These are phyloP conservation scores for Globisporangium ultimum DNA, from an alignment of 352 stramenopile species.

Conservation along the genomic window DNA sequence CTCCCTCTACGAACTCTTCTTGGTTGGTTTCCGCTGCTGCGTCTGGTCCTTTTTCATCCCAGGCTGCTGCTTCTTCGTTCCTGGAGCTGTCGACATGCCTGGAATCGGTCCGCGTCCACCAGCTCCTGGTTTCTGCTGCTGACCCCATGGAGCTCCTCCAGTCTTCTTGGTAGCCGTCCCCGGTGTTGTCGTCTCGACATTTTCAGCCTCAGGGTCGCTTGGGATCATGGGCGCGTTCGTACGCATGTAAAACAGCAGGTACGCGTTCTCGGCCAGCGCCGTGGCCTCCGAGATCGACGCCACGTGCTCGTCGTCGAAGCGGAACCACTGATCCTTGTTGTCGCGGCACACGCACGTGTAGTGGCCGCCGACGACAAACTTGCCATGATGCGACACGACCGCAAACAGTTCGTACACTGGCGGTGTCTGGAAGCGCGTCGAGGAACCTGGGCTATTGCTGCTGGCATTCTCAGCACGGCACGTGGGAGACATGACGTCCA, in stretches of 20 bases:
- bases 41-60: too few species aligned
- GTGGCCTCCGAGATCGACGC: conserved; percentile 66
- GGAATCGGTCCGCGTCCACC: neutral
- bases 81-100: neutral
- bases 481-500: conserved; percentile 56
- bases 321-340: conserved; percentile 88
- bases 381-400: conserved; percentile 78
- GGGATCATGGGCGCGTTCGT: conserved; percentile 23
- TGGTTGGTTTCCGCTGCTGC: too few species aligned
- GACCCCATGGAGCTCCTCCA: neutral
- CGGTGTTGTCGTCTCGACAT: neutral
- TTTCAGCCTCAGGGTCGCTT: neutral
- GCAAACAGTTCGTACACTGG: conserved; percentile 82
- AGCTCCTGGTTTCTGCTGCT: neutral
- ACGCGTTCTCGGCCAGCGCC: conserved; percentile 70
- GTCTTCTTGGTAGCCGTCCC: neutral
- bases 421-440: conserved; percentile 28
- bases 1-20: too few species aligned
- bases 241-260: conserved; percentile 80
- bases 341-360: conserved; percentile 83
- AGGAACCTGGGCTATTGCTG: conserved; percentile 8
- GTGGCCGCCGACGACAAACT: conserved; percentile 77
- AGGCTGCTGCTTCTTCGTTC: neutral
- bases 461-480: conserved; percentile 52
- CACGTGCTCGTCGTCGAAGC: conserved; percentile 82